Base-by-base conservation (phyloP, 345 rosid genomes). In the Aethionema arabicum region DNA sequence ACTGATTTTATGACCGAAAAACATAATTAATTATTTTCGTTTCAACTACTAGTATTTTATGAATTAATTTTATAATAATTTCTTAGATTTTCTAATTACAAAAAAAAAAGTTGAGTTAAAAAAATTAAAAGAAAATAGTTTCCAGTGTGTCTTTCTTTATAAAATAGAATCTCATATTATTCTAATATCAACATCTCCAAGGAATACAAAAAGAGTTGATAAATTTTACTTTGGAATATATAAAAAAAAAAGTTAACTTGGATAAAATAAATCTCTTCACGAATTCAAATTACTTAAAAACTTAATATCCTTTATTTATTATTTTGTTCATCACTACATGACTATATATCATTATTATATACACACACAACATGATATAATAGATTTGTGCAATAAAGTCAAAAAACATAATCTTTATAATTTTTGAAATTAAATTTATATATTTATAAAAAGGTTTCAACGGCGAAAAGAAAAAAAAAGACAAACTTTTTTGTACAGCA, bases 401-500 rank as follows among this genome's bases (percentile, higher is more conserved):
- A 61, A 61, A 29, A 68, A 52, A 60, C 56, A 52, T 39, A 60
- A 68, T 68, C 72, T n/a, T 60, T 44, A 16, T 53, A 44, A 21
- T 4, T 33, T 32, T 30, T 11, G 35, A 45, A 52, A 37, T 52
- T 3, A 51, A 12, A 8, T 40, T 12, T 4, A 3, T 4, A 0
- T 4, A 4, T 4, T 40, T 40, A 3, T 52, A 38, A 57, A 43
- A 31, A 49, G 11, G 9, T 40, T 56, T 56, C 27, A 56, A 63
- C 57, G 59, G 33, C 33, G 39, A 51, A 51, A 59, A 58, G 61
- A 71, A 65, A 65, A 51, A 65, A 51, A 32, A 69, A 51, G 61
- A 59, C 75, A 71, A 21, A 44, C 75, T 71, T 72, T 72, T 64
- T 52, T 65, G 75, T 65, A 65, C 75, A 72, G 70, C 70, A 72